phyloP scores from a whole-genome alignment of 176 grass and related monocot genomes.

The Thalia dealbata region DNA sequence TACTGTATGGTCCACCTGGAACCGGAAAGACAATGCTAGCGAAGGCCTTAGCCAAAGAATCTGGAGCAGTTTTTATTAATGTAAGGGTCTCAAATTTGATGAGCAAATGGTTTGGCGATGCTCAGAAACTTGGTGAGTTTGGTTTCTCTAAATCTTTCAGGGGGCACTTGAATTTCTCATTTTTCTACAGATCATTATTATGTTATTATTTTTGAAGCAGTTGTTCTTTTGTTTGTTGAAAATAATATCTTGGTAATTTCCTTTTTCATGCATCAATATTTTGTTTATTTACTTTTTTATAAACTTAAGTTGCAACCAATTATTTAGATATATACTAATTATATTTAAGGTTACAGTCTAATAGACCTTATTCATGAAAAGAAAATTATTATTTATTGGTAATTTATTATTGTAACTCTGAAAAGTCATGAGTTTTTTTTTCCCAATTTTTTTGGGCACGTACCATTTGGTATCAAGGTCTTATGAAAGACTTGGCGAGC shows the following conservation, averaged over 20 bases:
- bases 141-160: background rate
- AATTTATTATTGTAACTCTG: too few relatives aligned
- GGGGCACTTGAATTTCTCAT: background rate
- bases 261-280: too few relatives aligned
- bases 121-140: constrained; percentile 80
- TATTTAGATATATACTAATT: too few relatives aligned
- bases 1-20: constrained; percentile 79
- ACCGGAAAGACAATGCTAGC: constrained; percentile 98
- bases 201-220: background rate
- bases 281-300: too few relatives aligned
- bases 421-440: too few relatives aligned
- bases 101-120: constrained; percentile 99
- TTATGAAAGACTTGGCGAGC: too few relatives aligned
- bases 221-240: background rate
- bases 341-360: too few relatives aligned
- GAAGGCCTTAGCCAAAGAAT: constrained; percentile 90
- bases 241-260: background rate
- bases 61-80: constrained; percentile 90
- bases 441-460: too few relatives aligned
- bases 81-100: constrained; percentile 94
- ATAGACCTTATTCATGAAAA: too few relatives aligned
- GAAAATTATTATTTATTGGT: too few relatives aligned
- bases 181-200: background rate
- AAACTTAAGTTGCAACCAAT: too few relatives aligned
- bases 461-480: too few relatives aligned